Conservation (phyloP, 768 basidiomycete genomes). For the Lentinula boryana region DNA sequence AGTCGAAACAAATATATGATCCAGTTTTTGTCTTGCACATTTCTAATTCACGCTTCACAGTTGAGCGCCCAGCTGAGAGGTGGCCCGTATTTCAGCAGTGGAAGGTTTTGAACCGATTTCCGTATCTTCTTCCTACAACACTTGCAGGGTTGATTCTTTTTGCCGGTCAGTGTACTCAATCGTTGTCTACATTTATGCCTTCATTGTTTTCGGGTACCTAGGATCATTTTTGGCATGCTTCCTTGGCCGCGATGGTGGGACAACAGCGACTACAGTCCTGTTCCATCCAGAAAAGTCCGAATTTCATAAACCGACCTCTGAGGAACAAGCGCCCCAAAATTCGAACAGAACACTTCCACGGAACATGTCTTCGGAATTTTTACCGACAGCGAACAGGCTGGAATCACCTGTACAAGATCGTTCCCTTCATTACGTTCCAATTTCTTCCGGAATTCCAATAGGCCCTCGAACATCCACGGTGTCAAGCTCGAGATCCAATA, state of each 20-base stretch:
- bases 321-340: constrained; percentile 38
- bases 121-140: constrained; percentile 85
- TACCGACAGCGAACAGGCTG: not conserved
- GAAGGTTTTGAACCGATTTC: constrained; percentile 68
- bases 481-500: not conserved
- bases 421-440: not conserved
- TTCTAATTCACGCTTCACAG: constrained; percentile 27
- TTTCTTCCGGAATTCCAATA: not conserved
- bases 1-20: not conserved
- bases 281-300: constrained; percentile 70
- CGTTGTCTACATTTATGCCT: not conserved
- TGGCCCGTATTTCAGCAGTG: constrained; percentile 75
- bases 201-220: constrained; percentile 18
- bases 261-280: constrained; percentile 76
- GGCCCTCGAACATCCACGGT: not conserved
- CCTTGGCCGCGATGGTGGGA: constrained; percentile 86
- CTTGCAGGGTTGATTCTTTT: constrained; percentile 75
- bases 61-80: constrained; percentile 79
- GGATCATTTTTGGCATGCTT: constrained; percentile 85
- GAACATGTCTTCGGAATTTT: too few relatives aligned
- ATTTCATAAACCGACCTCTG: constrained; percentile 34
- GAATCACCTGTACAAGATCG: not conserved
- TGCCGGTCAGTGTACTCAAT: constrained; percentile 35
- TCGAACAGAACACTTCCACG: not conserved
- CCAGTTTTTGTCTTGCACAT: not conserved